A percentile compares a stretch with the other conserved stretches of the same genome.
phyloP scores from a whole-genome alignment of 768 basidiomycete species.

The Boletellus emodensis region DNA sequence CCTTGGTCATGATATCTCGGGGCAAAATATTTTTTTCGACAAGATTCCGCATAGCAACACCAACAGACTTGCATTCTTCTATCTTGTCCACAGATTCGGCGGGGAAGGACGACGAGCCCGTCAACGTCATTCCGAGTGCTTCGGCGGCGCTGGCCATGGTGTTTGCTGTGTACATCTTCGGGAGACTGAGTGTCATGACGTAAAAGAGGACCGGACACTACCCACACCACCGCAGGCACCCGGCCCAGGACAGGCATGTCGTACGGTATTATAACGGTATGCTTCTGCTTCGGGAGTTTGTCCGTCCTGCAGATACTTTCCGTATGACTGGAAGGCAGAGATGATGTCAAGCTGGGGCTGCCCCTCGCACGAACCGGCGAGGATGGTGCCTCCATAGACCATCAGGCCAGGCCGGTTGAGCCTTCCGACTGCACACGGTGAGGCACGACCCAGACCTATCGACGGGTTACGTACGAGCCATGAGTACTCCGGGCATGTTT shows the following conservation, averaged over 20 bases:
- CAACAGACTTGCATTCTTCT: constrained; percentile 77
- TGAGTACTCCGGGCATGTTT: constrained; percentile 99
- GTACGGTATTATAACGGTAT: constrained; percentile 80
- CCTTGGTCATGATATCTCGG: constrained; percentile 92
- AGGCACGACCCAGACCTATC: background rate
- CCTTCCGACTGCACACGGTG: constrained; percentile 64
- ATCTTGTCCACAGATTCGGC: constrained; percentile 89
- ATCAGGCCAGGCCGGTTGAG: constrained; percentile 95
- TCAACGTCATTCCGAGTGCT: constrained; percentile 92
- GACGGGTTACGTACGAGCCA: constrained; percentile 68
- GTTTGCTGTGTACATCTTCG: constrained; percentile 95
- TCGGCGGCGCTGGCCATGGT: constrained; percentile 97
- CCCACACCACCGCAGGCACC: constrained; percentile 96
- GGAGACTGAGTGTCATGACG: constrained; percentile 5
- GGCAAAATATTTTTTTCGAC: constrained; percentile 91
- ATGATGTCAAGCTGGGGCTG: constrained; percentile 90
- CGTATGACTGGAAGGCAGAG: constrained; percentile 97
- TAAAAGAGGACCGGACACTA: constrained; percentile 13
- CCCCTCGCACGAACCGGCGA: constrained; percentile 87
- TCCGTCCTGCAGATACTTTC: constrained; percentile 89
- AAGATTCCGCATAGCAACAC: constrained; percentile 79
- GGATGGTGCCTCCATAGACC: constrained; percentile 97
- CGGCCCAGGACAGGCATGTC: constrained; percentile 94
- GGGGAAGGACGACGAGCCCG: constrained; percentile 96
- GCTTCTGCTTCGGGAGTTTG: constrained; percentile 78